Base-by-base conservation (phyloP, 2,329 filamentous ascomycete genomes). In the Xylaria sp. region DNA sequence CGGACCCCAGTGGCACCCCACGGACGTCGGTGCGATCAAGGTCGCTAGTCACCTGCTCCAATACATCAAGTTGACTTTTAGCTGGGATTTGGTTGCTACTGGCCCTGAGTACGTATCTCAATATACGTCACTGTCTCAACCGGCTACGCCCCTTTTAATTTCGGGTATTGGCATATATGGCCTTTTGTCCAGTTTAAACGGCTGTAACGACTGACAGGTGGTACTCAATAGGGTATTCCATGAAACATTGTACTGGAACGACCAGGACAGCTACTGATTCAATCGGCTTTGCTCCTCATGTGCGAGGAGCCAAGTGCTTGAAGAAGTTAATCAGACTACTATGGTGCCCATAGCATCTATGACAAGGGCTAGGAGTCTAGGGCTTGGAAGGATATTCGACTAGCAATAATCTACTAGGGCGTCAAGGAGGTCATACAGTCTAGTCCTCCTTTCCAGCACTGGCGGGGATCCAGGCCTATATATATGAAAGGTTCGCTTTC, bases 11-110 rank as follows among this genome's bases (percentile, higher is more conserved):
- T 88, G 81, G 71, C 88, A 90, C 73, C 87, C 86, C 0, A 90
- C 87, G 0, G 88, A 90, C 73, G 83, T 89, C 8, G 87, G 87
- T 0, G 85, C 88, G 62, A 81, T 89, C 73, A 90, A 90, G 76
- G 76, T 90, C 8, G 87, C 87, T 2, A 88, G 85, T 72, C 86
- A 89, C 71, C 72, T 89, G 57, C 83, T 85, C 70, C 85, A 88
- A 76, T 90, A 84, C 76, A 85, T 88, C 52, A 84, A 83, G 65
- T 70, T 86, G 63, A 84, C 81, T 52, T 84, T 89, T 72, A 83
- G 83, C 1, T 90, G 87, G 87, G 81, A 85, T 18, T 76, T 89
- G 34, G 81, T 83, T 53, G 83, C 85, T 20, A 85, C 81, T 1
- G 87, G 87, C 1, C 83, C 84, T 7, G 86, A 89, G 81, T 81